Evolutionary conservation across 805 yeast species (phyloP).

Genomic region (Wickerhamiella sergipiensis): DNA sequence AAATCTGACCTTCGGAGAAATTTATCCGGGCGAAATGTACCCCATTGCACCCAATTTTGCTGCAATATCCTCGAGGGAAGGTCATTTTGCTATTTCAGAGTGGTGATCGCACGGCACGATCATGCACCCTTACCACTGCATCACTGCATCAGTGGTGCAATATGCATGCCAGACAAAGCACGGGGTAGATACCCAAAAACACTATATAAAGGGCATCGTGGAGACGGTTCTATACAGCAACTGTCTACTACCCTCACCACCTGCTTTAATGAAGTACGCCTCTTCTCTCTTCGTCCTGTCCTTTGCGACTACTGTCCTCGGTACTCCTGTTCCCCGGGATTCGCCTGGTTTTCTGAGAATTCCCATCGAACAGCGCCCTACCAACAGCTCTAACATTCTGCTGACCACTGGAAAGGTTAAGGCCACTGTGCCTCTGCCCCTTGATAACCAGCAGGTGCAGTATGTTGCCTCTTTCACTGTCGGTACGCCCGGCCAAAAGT

Average conservation of each 20-base stretch:
- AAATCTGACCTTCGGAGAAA: neutral
- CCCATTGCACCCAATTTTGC: neutral
- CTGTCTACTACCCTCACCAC: neutral
- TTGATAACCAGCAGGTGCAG: conserved; percentile 9
- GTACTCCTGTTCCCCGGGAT: neutral
- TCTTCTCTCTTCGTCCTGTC: neutral
- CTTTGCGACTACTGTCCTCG: neutral
- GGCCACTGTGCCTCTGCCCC: conserved; percentile 6
- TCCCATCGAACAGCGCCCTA: neutral
- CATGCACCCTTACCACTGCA: neutral
- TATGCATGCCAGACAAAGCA: neutral
- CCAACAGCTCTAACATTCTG: neutral
- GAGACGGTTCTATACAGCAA: neutral
- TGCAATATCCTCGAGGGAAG: too few species aligned
- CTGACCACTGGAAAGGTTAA: neutral
- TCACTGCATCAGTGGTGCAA: neutral
- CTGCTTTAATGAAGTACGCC: neutral
- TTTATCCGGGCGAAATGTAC: neutral
- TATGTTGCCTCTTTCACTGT: conserved; percentile 20
- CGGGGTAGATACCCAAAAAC: neutral
- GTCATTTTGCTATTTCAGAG: neutral
- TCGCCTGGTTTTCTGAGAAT: neutral
- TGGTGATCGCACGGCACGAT: neutral
- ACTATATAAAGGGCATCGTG: neutral
- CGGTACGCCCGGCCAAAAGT: conserved; percentile 41